Conservation (phyloP, 352 stramenopile species). For the Globisporangium parvum region DNA sequence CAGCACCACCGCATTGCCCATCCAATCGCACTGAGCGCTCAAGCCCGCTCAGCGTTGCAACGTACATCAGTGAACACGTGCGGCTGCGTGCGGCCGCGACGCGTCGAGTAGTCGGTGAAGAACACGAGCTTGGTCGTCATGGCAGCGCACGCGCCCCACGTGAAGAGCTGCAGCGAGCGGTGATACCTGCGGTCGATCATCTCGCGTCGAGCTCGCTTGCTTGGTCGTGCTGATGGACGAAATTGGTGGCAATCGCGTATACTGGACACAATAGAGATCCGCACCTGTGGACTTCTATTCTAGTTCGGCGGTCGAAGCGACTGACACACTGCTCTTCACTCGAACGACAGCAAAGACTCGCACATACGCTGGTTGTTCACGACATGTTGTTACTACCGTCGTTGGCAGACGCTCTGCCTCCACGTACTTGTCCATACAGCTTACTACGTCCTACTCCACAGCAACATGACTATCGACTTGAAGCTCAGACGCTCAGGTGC, state of each 20-base stretch:
- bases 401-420: too few relatives aligned
- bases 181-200: conserved; percentile 87
- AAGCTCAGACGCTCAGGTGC: neutral
- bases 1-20: too few relatives aligned
- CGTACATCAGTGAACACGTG: conserved; percentile 78
- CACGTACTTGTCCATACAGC: too few relatives aligned
- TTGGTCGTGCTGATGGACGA: neutral
- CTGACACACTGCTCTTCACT: too few relatives aligned
- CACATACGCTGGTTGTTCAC: too few relatives aligned
- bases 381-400: too few relatives aligned
- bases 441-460: neutral
- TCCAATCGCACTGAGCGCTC: too few relatives aligned
- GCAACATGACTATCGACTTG: too few relatives aligned
- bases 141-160: conserved; percentile 65
- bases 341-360: too few relatives aligned
- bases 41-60: too few relatives aligned
- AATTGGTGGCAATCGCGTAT: neutral
- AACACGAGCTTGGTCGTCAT: conserved; percentile 82
- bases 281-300: neutral
- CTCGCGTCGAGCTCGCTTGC: neutral
- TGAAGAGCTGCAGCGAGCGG: conserved; percentile 80
- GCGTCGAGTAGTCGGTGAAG: conserved; percentile 76
- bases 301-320: too few relatives aligned
- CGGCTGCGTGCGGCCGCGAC: conserved; percentile 43
- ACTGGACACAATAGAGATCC: neutral